Evolutionary conservation across 257 asterid species (phyloP).

Genomic region (Nicotiana sylvestris): DNA sequence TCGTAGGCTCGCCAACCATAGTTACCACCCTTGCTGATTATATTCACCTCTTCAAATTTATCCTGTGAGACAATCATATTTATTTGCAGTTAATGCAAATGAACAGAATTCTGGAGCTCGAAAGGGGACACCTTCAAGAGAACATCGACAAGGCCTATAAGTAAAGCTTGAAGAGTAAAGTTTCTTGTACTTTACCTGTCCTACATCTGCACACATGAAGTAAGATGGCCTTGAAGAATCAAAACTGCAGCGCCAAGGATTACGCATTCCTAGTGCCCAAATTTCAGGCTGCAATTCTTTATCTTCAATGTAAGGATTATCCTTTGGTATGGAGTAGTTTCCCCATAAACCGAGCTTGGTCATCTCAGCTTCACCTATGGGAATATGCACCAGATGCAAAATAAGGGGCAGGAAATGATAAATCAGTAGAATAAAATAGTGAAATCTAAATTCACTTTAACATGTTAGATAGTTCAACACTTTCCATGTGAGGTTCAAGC

Average conservation of each 20-base stretch:
- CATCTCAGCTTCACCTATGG: slow-evolving; percentile 53
- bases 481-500: not conserved
- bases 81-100: not conserved
- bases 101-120: too few relatives aligned
- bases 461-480: not conserved
- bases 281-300: slow-evolving; percentile 62
- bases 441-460: not conserved
- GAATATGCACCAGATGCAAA: not conserved
- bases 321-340: slow-evolving; percentile 82
- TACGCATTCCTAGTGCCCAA: slow-evolving; percentile 83
- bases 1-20: slow-evolving; percentile 90
- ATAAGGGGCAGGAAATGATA: not conserved
- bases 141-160: not conserved
- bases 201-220: slow-evolving; percentile 75
- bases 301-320: slow-evolving; percentile 63
- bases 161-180: not conserved
- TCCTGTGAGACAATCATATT: slow-evolving; percentile 41
- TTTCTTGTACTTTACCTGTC: slow-evolving; percentile 53
- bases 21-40: slow-evolving; percentile 72
- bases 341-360: slow-evolving; percentile 70
- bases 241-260: slow-evolving; percentile 99
- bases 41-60: slow-evolving; percentile 68
- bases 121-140: too few relatives aligned
- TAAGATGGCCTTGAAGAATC: slow-evolving; percentile 85
- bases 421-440: not conserved